Evolutionary conservation across 129 eudicot genomes (phyloP).

Genomic region (Gnaphalium uliginosum): DNA sequence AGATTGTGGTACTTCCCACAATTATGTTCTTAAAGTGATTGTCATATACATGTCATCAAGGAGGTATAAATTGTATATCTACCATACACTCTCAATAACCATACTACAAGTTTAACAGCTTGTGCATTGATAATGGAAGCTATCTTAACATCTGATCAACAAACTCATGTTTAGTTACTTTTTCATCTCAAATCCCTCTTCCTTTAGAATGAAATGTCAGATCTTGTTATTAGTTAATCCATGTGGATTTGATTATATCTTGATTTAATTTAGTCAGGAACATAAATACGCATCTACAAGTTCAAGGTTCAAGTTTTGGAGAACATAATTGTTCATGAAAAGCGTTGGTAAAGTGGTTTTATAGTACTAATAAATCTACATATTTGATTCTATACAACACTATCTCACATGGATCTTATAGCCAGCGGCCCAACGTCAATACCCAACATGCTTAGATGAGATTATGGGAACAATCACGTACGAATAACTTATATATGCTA

Average conservation of each 20-base stretch:
- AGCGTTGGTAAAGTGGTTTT: not conserved
- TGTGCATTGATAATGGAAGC: not conserved
- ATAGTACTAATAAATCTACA: not conserved
- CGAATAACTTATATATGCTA: not conserved
- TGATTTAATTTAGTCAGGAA: no score
- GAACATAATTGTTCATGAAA: not conserved
- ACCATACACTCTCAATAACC: not conserved
- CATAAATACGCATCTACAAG: not conserved
- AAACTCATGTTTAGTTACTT: not conserved
- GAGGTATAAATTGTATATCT: not conserved
- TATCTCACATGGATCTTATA: not conserved
- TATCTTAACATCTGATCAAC: conserved; percentile 3
- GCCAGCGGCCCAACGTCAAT: not conserved
- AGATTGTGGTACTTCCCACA: not conserved
- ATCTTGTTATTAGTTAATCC: not conserved
- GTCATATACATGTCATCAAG: conserved; percentile 2
- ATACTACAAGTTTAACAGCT: not conserved
- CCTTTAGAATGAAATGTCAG: not conserved
- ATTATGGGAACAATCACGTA: not conserved
- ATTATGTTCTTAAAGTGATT: not conserved
- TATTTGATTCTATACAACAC: not conserved
- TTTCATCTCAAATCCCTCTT: not conserved
- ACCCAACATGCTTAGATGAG: not conserved
- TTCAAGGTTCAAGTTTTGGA: not conserved
- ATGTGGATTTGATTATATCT: not conserved